phyloP scores from a whole-genome alignment of 495 filamentous ascomycete species.

The Xylaria nigripes region DNA sequence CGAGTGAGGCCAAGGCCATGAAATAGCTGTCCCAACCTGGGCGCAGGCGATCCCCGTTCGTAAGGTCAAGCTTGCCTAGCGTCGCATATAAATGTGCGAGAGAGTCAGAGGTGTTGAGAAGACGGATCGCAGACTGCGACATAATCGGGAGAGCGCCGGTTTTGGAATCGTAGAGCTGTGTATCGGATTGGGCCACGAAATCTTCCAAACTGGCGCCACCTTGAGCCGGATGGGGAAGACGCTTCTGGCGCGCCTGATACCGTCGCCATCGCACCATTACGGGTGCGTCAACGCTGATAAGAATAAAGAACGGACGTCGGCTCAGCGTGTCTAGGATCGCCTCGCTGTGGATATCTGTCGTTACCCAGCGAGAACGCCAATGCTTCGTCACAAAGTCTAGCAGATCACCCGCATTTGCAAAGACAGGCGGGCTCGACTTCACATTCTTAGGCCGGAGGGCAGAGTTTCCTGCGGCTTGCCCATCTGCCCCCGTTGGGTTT shows the following conservation, averaged over 20 bases:
- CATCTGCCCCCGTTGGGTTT: conserved; percentile 14
- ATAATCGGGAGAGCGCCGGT: conserved; percentile 63
- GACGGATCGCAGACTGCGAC: conserved; percentile 67
- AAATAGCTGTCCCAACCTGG: conserved; percentile 98
- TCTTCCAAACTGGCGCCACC: conserved; percentile 55
- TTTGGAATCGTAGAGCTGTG: conserved; percentile 60
- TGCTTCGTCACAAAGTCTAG: conserved; percentile 76
- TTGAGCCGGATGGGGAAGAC: conserved; percentile 33
- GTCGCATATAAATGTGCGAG: conserved; percentile 59
- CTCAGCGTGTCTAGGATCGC: conserved; percentile 59
- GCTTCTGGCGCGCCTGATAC: conserved; percentile 32
- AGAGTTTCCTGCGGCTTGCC: background rate
- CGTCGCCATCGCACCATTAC: conserved; percentile 74
- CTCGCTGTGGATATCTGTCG: conserved; percentile 67
- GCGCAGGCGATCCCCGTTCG: conserved; percentile 69
- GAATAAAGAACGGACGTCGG: conserved; percentile 82
- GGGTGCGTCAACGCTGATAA: conserved; percentile 87
- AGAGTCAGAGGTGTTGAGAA: conserved; percentile 75
- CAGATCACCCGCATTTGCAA: conserved; percentile 52
- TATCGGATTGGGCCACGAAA: conserved; percentile 71
- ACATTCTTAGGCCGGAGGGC: conserved; percentile 15
- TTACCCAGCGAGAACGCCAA: conserved; percentile 79
- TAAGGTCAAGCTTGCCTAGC: conserved; percentile 61
- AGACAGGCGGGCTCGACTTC: conserved; percentile 31
- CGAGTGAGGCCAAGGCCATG: conserved; percentile 88